phyloP scores from a whole-genome alignment of 805 yeast species.

The Ogataea ganodermae region DNA sequence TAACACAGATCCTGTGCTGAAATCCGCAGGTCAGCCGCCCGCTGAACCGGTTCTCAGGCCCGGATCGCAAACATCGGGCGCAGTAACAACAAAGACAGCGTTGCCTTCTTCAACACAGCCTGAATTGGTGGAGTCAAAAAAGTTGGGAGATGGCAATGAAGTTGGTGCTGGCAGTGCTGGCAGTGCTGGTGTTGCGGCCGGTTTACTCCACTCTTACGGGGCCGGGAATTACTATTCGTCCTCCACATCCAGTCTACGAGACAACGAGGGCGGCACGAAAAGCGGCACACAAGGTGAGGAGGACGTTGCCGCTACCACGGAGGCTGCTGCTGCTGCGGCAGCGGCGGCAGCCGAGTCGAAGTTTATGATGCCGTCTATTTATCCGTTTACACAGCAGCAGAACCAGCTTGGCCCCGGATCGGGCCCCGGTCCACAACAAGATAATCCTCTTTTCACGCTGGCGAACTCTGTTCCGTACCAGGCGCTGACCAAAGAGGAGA shows the following conservation, averaged over 20 bases:
- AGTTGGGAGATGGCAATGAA: slow-evolving; percentile 13
- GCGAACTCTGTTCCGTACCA: slow-evolving; percentile 32
- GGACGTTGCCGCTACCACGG: background rate
- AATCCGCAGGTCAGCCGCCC: slow-evolving; percentile 17
- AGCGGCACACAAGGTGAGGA: slow-evolving; percentile 10
- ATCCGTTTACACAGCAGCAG: slow-evolving; percentile 21
- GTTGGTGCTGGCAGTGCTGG: background rate
- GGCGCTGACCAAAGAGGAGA: slow-evolving; percentile 12
- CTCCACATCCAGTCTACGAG: slow-evolving; percentile 25
- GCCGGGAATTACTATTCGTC: slow-evolving; percentile 16
- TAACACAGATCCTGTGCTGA: slow-evolving; percentile 20
- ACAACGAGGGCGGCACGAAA: slow-evolving; percentile 14
- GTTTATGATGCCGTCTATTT: slow-evolving; percentile 18
- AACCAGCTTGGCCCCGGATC: slow-evolving; percentile 7
- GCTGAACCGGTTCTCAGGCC: slow-evolving; percentile 1
- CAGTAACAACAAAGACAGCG: slow-evolving; percentile 8
- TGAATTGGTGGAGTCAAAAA: slow-evolving; percentile 22
- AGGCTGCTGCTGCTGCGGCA: slow-evolving; percentile 7
- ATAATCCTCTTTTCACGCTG: slow-evolving; percentile 33
- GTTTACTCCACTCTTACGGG: background rate
- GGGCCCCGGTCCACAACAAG: slow-evolving; percentile 11
- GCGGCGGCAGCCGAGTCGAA: slow-evolving; percentile 2
- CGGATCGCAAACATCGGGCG: slow-evolving; percentile 5
- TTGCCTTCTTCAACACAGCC: slow-evolving; percentile 25
- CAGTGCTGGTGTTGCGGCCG: background rate